Percentiles rank a stretch among this genome's conserved stretches.
These are phyloP conservation scores for Chaetoscypha palmicola DNA, from an alignment of 2,329 filamentous ascomycete genomes.

Conservation along the genomic window DNA sequence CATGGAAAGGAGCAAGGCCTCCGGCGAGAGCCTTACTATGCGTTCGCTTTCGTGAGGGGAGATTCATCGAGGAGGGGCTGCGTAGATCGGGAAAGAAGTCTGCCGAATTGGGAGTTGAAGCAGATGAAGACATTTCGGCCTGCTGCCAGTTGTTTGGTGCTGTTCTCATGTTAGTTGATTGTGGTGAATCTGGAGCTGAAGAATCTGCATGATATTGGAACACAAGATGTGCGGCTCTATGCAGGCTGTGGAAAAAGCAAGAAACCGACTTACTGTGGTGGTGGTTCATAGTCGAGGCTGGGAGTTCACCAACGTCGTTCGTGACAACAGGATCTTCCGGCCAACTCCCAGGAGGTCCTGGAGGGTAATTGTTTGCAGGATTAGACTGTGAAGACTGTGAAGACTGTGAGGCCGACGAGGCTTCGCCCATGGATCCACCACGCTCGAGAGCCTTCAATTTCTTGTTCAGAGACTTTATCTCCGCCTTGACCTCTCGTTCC, in stretches of 20 bases:
- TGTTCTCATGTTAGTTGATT: conserved; percentile 12
- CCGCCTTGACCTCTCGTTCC: conserved; percentile 20
- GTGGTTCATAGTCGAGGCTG: not conserved
- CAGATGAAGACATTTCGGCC: conserved; percentile 12
- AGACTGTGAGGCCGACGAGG: not conserved
- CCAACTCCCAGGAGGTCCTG: not conserved
- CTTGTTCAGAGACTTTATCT: conserved; percentile 32
- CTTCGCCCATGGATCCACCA: not conserved
- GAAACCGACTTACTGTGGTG: not conserved
- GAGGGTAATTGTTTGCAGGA: not conserved
- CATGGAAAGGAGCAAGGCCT: conserved; percentile 10
- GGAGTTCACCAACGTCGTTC: not conserved
- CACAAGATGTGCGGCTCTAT: not conserved
- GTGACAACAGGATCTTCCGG: not conserved
- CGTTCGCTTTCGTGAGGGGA: conserved; percentile 27
- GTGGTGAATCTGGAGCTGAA: not conserved
- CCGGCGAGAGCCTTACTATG: conserved; percentile 24
- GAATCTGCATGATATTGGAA: not conserved
- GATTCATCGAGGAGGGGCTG: conserved; percentile 14
- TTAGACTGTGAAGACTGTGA: conserved; percentile 2
- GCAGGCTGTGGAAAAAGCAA: not conserved
- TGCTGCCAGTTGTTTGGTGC: conserved; percentile 2
- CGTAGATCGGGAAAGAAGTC: conserved; percentile 13
- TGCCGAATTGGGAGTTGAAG: conserved; percentile 21
- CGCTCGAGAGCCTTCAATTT: conserved; percentile 13